Conservation (phyloP, 441 rosid species). For the Erysimum cheiri region DNA sequence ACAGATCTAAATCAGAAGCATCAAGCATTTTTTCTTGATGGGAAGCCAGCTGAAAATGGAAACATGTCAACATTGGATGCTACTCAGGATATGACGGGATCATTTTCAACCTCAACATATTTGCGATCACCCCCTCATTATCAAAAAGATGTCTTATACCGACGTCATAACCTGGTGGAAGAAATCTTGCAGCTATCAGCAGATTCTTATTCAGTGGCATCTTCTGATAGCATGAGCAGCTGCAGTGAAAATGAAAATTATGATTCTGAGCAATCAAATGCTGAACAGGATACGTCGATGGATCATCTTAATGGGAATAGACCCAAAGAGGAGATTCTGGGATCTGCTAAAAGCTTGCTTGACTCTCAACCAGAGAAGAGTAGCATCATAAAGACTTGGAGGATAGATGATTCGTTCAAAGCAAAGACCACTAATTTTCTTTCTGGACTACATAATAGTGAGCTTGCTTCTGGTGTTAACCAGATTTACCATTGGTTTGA, state of each 20-base stretch:
- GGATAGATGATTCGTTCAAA: constrained; percentile 44
- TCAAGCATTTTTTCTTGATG: constrained; percentile 50
- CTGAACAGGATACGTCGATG: constrained; percentile 49
- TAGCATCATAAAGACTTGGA: constrained; percentile 43
- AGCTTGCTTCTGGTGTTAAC: constrained; percentile 50
- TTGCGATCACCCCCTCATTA: constrained; percentile 91
- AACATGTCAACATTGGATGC: constrained; percentile 50
- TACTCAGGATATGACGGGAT: constrained; percentile 57
- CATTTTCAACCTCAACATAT: constrained; percentile 53
- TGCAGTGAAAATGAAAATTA: constrained; percentile 71
- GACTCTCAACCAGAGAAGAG: constrained; percentile 50
- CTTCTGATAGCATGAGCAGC: constrained; percentile 86
- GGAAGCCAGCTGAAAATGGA: constrained; percentile 53
- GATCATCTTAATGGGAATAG: constrained; percentile 47
- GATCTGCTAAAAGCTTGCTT: constrained; percentile 43
- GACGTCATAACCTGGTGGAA: constrained; percentile 87
- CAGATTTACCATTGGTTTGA: constrained; percentile 52
- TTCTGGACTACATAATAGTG: constrained; percentile 48
- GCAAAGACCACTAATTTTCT: constrained; percentile 40
- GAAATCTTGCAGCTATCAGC: constrained; percentile 96
- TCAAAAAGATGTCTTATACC: constrained; percentile 81
- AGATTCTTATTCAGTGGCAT: constrained; percentile 78
- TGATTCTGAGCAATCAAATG: constrained; percentile 53
- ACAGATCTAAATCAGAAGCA: constrained; percentile 51
- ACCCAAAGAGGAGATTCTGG: constrained; percentile 41